These are phyloP conservation scores for Monilinia laxa DNA, from an alignment of 2,329 filamentous ascomycete species.

Conservation along the genomic window DNA sequence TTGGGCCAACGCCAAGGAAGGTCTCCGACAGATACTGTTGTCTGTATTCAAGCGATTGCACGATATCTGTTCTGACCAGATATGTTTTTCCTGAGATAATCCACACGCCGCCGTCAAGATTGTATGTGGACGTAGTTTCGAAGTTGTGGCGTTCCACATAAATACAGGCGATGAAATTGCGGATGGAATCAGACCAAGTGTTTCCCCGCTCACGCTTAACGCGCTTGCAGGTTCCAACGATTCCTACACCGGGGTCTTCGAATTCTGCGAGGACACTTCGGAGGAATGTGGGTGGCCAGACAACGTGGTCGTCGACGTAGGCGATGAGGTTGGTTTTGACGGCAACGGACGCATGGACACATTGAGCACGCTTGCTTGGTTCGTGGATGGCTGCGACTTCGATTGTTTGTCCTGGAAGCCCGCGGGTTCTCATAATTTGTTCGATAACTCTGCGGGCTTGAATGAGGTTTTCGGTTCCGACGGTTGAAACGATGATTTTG, in stretches of 20 bases:
- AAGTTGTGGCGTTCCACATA: constrained; percentile 64
- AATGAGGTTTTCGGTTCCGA: constrained; percentile 21
- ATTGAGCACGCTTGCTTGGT: constrained; percentile 29
- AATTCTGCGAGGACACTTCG: constrained; percentile 29
- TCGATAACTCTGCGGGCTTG: constrained; percentile 1
- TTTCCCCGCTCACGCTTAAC: constrained; percentile 45
- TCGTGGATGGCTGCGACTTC: constrained; percentile 14
- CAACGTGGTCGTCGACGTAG: constrained; percentile 31
- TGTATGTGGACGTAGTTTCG: constrained; percentile 56
- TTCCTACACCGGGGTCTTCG: constrained; percentile 45
- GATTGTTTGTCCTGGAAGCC: constrained; percentile 4
- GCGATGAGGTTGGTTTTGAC: constrained; percentile 28
- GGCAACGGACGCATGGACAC: constrained; percentile 23
- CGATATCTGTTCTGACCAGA: constrained; percentile 51
- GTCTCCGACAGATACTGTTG: constrained; percentile 51
- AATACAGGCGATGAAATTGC: constrained; percentile 57
- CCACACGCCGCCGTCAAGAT: constrained; percentile 58
- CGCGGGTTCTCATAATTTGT: not conserved
- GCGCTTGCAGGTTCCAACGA: constrained; percentile 57
- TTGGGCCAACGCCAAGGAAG: constrained; percentile 48
- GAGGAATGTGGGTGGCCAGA: constrained; percentile 30
- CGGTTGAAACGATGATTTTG: constrained; percentile 29
- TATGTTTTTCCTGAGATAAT: constrained; percentile 58
- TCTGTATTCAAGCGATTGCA: constrained; percentile 48
- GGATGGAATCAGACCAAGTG: constrained; percentile 23